phyloP scores from a whole-genome alignment of 768 basidiomycete genomes.

The Mycena epipterygia region DNA sequence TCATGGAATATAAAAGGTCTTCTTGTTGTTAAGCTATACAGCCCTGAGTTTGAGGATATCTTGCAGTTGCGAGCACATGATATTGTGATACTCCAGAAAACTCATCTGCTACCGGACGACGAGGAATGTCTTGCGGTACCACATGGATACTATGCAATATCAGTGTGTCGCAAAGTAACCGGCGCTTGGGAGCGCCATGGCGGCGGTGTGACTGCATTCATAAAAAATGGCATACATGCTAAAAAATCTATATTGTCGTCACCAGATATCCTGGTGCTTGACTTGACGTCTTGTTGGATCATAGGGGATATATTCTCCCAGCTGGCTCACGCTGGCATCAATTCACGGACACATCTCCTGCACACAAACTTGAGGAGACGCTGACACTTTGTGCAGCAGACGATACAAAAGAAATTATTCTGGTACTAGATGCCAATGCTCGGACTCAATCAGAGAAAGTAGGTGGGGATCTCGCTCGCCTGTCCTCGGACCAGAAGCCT shows the following conservation, averaged over 20 bases:
- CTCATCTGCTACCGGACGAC: slow-evolving; percentile 9
- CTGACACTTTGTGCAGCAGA: slow-evolving; percentile 10
- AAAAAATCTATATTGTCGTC: slow-evolving; percentile 11
- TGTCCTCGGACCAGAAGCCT: slow-evolving; percentile 8
- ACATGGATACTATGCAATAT: slow-evolving; percentile 9
- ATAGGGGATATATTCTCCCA: slow-evolving; percentile 10
- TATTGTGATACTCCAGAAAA: slow-evolving; percentile 4
- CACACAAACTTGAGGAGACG: slow-evolving; percentile 13
- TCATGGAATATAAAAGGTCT: slow-evolving; percentile 20
- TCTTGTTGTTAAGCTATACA: slow-evolving; percentile 22
- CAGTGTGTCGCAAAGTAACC: slow-evolving; percentile 1
- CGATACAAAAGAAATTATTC: slow-evolving; percentile 14
- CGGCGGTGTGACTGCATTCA: slow-evolving; percentile 17
- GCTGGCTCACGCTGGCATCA: not conserved
- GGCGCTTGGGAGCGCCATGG: slow-evolving; percentile 5
- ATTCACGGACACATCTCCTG: slow-evolving; percentile 7
- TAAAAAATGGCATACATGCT: not conserved
- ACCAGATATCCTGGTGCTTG: slow-evolving; percentile 16
- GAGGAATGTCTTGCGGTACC: slow-evolving; percentile 13
- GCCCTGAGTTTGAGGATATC: slow-evolving; percentile 19
- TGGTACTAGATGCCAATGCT: slow-evolving; percentile 13
- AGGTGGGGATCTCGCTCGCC: not conserved
- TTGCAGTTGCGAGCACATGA: not conserved
- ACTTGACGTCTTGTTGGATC: slow-evolving; percentile 1
- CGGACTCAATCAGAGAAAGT: slow-evolving; percentile 13